Conservation (phyloP, 139 green algal genomes). For the Chlamydomonas sphaeroides region DNA sequence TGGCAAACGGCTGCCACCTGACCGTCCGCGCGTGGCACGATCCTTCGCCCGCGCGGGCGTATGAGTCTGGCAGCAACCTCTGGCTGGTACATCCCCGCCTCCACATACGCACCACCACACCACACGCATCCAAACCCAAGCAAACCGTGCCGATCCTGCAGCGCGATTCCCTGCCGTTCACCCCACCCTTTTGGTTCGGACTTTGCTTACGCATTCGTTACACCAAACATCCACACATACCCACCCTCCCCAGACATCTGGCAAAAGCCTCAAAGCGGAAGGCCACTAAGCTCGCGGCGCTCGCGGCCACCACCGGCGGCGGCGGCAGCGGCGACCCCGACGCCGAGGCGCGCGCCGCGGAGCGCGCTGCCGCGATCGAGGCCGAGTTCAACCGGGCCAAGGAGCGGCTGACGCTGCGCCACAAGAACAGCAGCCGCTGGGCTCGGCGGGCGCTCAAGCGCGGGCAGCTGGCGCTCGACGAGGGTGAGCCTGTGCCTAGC, state of each 20-base stretch:
- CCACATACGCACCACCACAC: background rate
- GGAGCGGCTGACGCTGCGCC: conserved; percentile 95
- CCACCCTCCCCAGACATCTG: conserved; percentile 2
- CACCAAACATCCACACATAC: background rate
- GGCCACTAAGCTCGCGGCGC: conserved; percentile 13
- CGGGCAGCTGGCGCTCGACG: conserved; percentile 70
- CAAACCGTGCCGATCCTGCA: too few relatives aligned
- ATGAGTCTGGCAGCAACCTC: conserved; percentile 53
- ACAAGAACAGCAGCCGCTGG: conserved; percentile 93
- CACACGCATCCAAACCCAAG: background rate
- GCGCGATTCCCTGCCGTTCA: background rate
- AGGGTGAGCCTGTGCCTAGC: too few relatives aligned
- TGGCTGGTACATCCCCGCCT: conserved; percentile 48
- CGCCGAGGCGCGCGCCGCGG: conserved; percentile 38
- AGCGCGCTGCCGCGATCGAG: conserved; percentile 43
- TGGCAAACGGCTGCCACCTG: conserved; percentile 50
- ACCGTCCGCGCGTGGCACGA: conserved; percentile 28
- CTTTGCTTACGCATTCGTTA: background rate
- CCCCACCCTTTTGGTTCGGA: background rate
- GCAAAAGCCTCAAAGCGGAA: conserved; percentile 24
- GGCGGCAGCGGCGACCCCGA: conserved; percentile 36
- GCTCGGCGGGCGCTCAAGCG: conserved; percentile 86
- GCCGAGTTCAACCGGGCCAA: conserved; percentile 83
- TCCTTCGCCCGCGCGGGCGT: conserved; percentile 46
- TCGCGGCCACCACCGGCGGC: background rate